Base-by-base conservation (phyloP, 257 asterid species). In the Lycium barbarum region DNA sequence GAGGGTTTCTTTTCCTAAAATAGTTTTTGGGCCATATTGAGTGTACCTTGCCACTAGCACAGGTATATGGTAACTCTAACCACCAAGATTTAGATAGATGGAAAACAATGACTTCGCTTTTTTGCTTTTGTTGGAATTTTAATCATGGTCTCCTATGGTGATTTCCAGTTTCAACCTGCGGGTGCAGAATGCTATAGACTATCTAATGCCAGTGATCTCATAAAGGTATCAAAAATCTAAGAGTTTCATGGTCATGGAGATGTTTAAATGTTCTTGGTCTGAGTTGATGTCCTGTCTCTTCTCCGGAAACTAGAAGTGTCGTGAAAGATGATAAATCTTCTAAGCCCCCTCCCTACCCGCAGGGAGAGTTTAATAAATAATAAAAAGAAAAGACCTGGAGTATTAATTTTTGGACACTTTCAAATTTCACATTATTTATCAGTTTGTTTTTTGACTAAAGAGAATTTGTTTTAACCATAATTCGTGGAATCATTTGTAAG, bases 291-390 rank as follows among this genome's bases (percentile, higher is more conserved):
- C 74, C 35, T 72, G 18, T 43, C 80, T 38, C 58, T 45, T 45
- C 18, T 43, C 12, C 38, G 0, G 38, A 3, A 72, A 47, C 80
- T 72, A 45, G 18, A 45, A 14, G 6, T 45, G n/a, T 72, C n/a
- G n/a, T 72, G 58, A 45, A 45, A 45, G 80, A 72, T 5, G 58
- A 22, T 0, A 38, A 72, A 72, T 72, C 80, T 45, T 72, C 80
- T 72, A n/a, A 38, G 17, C 17, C 80, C 45, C 80, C 80, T 45
- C 18, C 18, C 18, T 72, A 45, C 38, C 55, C 38, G 0, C 18
- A n/a, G 38, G 8, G 10, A 7, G 18, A 10, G 38, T 10, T 18
- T 72, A n/a, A 43, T 72, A 45, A n/a, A n/a, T 20, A 20, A 62
- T 62, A 62, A 62, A 20, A 62, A 2, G 38, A 62, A 22, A 62